Evolutionary conservation across 495 filamentous ascomycete species (phyloP), one percentile per base, ranked within the genome.

Genomic region (Neurospora sp.): DNA sequence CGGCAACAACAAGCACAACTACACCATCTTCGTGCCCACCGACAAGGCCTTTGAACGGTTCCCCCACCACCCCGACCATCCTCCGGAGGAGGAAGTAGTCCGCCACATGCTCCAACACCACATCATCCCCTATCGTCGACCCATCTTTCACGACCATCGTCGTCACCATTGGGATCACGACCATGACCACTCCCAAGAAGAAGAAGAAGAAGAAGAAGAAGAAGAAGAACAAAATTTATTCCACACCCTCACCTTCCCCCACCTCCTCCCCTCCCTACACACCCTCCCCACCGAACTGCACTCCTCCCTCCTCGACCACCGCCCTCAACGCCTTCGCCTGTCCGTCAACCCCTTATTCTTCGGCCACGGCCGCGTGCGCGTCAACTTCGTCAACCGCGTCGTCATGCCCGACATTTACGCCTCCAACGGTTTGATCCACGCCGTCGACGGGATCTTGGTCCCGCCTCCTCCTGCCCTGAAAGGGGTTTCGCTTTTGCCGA

Each of bases 351-450:
- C 31, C 31, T 35, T 35, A 35, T 35, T 35, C 65, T 65, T 65
- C 14, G 53, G 53, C 27, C 53, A 65, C 53, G 53, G 53, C 53
- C 90, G 89, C 31, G 80, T 93, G 41, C 85, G 83, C 14, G 72
- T 98, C 73, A 97, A 98, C 82, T 92, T 91, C 78, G 89, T 88
- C 78, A 88, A 85, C 81, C 87, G 84, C 38, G 79, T 96, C 69
- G 79, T 92, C 12, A 85, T 84, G n/a, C 78, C 85, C 69, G 87
- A 96, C 80, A 87, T 95, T 61, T 87, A 69, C 76, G 78, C 78
- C 69, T 87, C 87, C 61, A 97, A 97, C 81, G 94, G 94, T 69
- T 82, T 96, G 8, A 88, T 97, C 78, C 94, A 97, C 83, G 89
- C 86, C 71, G 79, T 97, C 71, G 87, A 93, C 82, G 81, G 78